A percentile compares a stretch with the other conserved stretches of the same genome.
Conservation (phyloP, 2,329 filamentous ascomycete species). For the Apiospora marii region DNA sequence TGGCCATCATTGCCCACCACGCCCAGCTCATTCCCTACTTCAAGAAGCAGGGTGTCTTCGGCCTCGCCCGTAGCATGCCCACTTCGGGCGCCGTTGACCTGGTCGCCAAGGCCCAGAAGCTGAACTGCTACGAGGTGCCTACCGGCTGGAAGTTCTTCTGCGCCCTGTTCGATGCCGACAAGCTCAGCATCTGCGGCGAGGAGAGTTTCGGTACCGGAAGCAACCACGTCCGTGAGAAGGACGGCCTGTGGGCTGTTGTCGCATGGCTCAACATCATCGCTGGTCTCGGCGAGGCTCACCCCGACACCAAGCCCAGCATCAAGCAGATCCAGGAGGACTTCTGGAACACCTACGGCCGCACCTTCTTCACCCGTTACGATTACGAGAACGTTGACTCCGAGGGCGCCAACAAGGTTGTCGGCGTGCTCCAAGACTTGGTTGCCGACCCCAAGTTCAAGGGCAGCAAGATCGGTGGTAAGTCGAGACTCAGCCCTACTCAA, state of each 20-base stretch:
- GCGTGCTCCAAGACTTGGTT: constrained; percentile 80
- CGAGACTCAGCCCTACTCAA: neutral
- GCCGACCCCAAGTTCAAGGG: constrained; percentile 78
- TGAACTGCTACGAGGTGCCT: constrained; percentile 94
- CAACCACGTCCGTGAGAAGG: constrained; percentile 99
- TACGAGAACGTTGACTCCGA: constrained; percentile 95
- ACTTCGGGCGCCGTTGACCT: constrained; percentile 95
- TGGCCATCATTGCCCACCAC: constrained; percentile 98
- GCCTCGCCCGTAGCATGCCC: constrained; percentile 96
- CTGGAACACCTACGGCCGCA: constrained; percentile 95
- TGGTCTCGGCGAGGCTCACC: constrained; percentile 83
- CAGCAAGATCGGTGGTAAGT: constrained; percentile 75
- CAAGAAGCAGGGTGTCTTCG: constrained; percentile 95
- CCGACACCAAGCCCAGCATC: constrained; percentile 86
- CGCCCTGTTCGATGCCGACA: constrained; percentile 90
- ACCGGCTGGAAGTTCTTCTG: constrained; percentile 99
- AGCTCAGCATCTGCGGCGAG: constrained; percentile 98
- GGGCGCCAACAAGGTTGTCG: constrained; percentile 89
- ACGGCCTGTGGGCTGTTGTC: constrained; percentile 95
- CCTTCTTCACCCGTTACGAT: constrained; percentile 99
- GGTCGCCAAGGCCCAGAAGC: constrained; percentile 91
- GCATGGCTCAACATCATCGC: constrained; percentile 99
- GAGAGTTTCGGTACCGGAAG: constrained; percentile 98
- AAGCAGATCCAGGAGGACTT: constrained; percentile 96
- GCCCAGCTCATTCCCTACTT: constrained; percentile 98